Percentiles rank a stretch among this genome's conserved stretches.
phyloP scores from a whole-genome alignment of 345 rosid genomes.

The Lepidium sativum region DNA sequence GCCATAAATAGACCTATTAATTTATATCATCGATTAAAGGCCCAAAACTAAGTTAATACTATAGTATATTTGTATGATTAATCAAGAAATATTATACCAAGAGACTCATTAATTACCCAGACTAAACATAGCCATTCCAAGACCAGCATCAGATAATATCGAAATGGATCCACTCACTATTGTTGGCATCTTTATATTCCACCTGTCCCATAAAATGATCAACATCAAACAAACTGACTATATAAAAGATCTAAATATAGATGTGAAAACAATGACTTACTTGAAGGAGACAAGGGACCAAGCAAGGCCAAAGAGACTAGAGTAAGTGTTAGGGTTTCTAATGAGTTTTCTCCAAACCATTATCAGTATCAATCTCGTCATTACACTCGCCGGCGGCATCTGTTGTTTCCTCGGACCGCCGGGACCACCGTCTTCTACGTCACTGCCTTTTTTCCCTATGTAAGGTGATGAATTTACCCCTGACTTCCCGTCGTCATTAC shows the following conservation, averaged over 20 bases:
- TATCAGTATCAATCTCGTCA: slow-evolving; percentile 61
- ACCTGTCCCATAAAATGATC: slow-evolving; percentile 31
- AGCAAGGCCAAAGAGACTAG: slow-evolving; percentile 57
- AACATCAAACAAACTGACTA: background rate
- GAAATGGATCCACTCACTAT: slow-evolving; percentile 61
- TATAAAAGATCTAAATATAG: too few species aligned
- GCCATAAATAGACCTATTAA: slow-evolving; percentile 73
- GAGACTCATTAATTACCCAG: slow-evolving; percentile 35
- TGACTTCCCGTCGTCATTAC: slow-evolving; percentile 40
- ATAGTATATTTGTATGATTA: background rate
- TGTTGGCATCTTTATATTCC: slow-evolving; percentile 68
- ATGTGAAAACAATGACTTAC: slow-evolving; percentile 15
- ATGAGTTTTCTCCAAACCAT: slow-evolving; percentile 81
- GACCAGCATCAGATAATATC: slow-evolving; percentile 67
- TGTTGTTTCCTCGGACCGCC: slow-evolving; percentile 38
- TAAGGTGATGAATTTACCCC: slow-evolving; percentile 38
- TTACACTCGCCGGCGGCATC: slow-evolving; percentile 71
- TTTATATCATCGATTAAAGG: background rate
- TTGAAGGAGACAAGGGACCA: slow-evolving; percentile 65
- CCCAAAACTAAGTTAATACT: too few species aligned
- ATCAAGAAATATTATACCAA: background rate
- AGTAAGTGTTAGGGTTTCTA: slow-evolving; percentile 67
- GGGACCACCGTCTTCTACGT: slow-evolving; percentile 31
- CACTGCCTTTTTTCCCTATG: slow-evolving; percentile 34
- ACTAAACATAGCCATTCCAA: slow-evolving; percentile 92